Base-by-base conservation (phyloP, 1,284 basidiomycete genomes). In the Ganoderma lingzhi region DNA sequence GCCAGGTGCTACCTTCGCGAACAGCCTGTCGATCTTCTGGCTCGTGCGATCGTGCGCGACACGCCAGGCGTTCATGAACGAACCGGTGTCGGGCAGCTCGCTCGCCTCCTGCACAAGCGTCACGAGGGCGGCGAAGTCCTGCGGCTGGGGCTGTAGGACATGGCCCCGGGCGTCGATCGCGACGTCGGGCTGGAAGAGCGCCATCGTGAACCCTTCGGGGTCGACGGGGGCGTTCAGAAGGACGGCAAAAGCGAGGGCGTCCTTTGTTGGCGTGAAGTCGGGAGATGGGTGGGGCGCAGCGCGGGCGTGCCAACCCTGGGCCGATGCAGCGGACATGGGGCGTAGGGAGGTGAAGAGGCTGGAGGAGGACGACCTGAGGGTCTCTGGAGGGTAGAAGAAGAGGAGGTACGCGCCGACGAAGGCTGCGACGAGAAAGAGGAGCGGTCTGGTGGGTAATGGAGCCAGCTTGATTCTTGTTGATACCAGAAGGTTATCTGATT, bases 51-150 rank as follows among this genome's bases (percentile, higher is more conserved):
- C 63, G 61, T 75, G 76, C 39, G 75, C 76, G 44, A 86, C 72
- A 23, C 80, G 73, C 85, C 85, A 86, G 19, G 80, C 80, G 71
- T 86, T 85, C 71, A 82, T 74, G 75, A 84, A 86, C 14, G 65
- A 71, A 3, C 79, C 83, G 0, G 85, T 78, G 10, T 74, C 68
- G 5, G 79, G 79, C 6, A 80, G 63, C 10, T 51, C 75, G 6
- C 76, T 75, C 39, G 73, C 69, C 37, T 77, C 66, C 44, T 74
- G 64, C 2, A 82, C 82, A 42, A 86, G 76, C 3, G 67, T 69
- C 1, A 79, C 63, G 48, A 87, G 75, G 5, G 78, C 79, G 10
- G 74, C 67, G 66, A 81, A 83, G 72, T 85, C 84, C 17, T 68
- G 68, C 6, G 79, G 68, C 5, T 74, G 53, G 42, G 86, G 72